Evolutionary conservation across 1,284 basidiomycete genomes (phyloP), one percentile per base, ranked within the genome.

Genomic region (Clitocybe nebularis): DNA sequence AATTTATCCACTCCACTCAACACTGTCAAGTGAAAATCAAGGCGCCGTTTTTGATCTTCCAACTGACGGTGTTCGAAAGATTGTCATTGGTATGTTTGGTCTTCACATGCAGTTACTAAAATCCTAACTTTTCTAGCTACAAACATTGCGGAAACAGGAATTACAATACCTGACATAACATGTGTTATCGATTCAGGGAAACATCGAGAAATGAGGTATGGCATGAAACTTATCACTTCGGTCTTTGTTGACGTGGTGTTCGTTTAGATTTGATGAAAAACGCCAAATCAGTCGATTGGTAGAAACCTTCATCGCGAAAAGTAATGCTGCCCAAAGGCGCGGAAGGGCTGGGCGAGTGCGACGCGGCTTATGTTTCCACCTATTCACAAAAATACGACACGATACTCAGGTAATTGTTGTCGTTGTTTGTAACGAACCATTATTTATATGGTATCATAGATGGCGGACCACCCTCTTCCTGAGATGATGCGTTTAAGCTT

Each of bases 141-240:
- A 4, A 89, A 88, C 54, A 86, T 90, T 52, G 83, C 89, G 20
- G 92, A 96, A 61, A 96, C 92, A 10, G 95, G 95, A 61, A 89
- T 99, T 46, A 99, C 95, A 0, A 98, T 99, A 45, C 95, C 95
- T 3, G 96, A 99, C 57, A 91, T 98, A 45, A 98, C 95, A 2
- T 95, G 93, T 55, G 96, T 99, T 9, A 94, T 99, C 44, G 96
- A 99, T 61, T 81, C 84, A 0, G 96, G 96, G 36, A 94, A 93
- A 59, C 94, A 99, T 60, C 78, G 89, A 49, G 86, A 93, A 67
- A 94, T 95, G 86, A 79, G 87, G 84, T 87, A 50, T 42, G 55
- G 35, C 4, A 10, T 24, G 16, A 21, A 52, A 4, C 7, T 25
- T 3, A 8, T 44, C 21, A 24, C 3, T 24, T 44, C 19, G 22